Evolutionary conservation across 1,139 yeast genomes (phyloP), one percentile per base, ranked within the genome.

Genomic region (Hanseniaspora gamundiae): DNA sequence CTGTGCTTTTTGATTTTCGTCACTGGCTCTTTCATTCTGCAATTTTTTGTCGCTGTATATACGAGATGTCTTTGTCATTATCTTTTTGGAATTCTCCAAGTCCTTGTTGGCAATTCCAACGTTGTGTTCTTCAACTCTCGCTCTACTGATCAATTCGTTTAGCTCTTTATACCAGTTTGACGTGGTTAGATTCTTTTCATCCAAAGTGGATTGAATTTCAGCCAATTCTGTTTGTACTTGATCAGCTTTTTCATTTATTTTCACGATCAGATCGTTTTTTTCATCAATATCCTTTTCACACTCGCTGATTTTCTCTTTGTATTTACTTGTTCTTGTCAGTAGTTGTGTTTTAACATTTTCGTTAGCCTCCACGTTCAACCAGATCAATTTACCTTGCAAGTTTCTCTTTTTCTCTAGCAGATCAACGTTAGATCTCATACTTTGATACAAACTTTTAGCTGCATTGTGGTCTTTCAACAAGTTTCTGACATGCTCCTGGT

Each of bases 311-410:
- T 61, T 57, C n/a, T 46, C 43, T 20, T 52, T 51, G 28, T 54
- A 46, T 4, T 49, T 48, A 2, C 49, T 51, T 11, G 60, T 51
- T 11, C 61, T 58, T 0, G 54, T 51, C 27, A 54, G 49, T 41
- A 60, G 48, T 28, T 53, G 54, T 13, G 52, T 51, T 19, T 55
- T 51, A 2, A 58, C 50, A 20, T 47, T 42, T 20, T 52, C 49
- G 36, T 62, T 60, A 26, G 57, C 60, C 13, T 53, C 52, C 14
- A 57, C 57, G 44, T 76, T 75, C 41, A 69, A 67, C 87, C 88
- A 80, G 47, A 71, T 64, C n/a, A 76, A 69, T 52, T 79, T 80
- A 5, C 84, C 91, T 47, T 74, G 73, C 14, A 75, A 55, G 17
- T 66, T 51, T 30, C 69, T 66, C 46, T 73, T 67, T 47, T 66